These are phyloP conservation scores for Ceratocystis huliohia DNA, from an alignment of 2,329 filamentous ascomycete species.

Conservation along the genomic window DNA sequence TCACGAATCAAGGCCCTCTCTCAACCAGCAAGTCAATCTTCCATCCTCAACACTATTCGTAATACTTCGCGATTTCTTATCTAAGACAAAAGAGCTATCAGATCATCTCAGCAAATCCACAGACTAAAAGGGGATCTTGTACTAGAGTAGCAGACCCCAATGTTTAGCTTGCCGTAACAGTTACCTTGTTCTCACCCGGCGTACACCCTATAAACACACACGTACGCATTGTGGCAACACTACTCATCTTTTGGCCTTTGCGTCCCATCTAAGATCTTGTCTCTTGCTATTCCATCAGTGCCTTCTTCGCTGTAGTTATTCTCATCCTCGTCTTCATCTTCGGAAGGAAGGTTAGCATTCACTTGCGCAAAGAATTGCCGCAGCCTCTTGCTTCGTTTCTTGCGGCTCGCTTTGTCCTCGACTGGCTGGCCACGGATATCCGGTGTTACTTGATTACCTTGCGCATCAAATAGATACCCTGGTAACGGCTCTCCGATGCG, in stretches of 20 bases:
- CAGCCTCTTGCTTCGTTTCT: conserved; percentile 34
- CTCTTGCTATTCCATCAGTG: conserved; percentile 25
- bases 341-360: conserved; percentile 34
- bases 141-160: too few species aligned
- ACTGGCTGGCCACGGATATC: conserved; percentile 39
- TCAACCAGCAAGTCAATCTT: too few species aligned
- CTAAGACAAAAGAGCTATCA: too few species aligned
- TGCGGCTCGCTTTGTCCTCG: conserved; percentile 37
- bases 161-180: too few species aligned
- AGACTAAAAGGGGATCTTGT: too few species aligned
- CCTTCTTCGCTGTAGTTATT: conserved; percentile 28
- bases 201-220: too few species aligned
- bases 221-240: background rate
- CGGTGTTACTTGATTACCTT: conserved; percentile 46
- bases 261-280: background rate
- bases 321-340: conserved; percentile 20
- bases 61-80: too few species aligned
- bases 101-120: too few species aligned
- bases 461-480: conserved; percentile 38
- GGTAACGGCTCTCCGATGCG: conserved; percentile 29
- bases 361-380: conserved; percentile 33
- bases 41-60: too few species aligned
- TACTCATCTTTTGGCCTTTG: background rate
- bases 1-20: too few species aligned
- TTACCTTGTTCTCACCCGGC: too few species aligned